A percentile compares a stretch with the other conserved stretches of the same genome.
Conservation (phyloP, 352 stramenopile species). For the Phytophthora constricta region DNA sequence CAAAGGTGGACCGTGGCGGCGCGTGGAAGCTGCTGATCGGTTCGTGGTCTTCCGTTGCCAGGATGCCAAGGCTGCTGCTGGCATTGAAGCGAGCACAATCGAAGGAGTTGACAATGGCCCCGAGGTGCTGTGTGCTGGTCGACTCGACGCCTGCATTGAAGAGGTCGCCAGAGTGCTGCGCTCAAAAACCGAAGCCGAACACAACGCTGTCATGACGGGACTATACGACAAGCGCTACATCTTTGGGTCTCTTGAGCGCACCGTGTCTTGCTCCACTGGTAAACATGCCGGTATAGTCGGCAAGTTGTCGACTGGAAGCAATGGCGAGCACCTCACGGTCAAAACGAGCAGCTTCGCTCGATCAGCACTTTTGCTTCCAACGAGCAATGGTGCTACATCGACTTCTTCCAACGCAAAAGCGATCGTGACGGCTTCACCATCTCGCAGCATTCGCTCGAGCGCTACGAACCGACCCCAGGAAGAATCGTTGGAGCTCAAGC, state of each 20-base stretch:
- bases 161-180: slow-evolving; percentile 28
- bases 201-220: slow-evolving; percentile 36
- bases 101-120: not conserved
- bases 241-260: slow-evolving; percentile 29
- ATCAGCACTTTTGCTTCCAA: slow-evolving; percentile 19
- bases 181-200: slow-evolving; percentile 21
- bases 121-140: slow-evolving; percentile 34
- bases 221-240: slow-evolving; percentile 36
- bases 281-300: not conserved
- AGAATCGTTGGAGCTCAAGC: slow-evolving; percentile 2
- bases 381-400: slow-evolving; percentile 44
- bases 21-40: slow-evolving; percentile 15
- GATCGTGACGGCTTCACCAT: slow-evolving; percentile 36
- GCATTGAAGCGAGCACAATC: not conserved
- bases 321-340: slow-evolving; percentile 16
- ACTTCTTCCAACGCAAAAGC: slow-evolving; percentile 25
- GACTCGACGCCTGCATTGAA: slow-evolving; percentile 28
- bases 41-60: slow-evolving; percentile 23
- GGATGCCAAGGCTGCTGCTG: not conserved
- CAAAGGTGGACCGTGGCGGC: slow-evolving; percentile 22
- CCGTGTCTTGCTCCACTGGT: not conserved
- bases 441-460: slow-evolving; percentile 23
- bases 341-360: slow-evolving; percentile 41
- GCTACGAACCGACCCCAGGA: not conserved
- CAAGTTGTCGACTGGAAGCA: not conserved